These are phyloP conservation scores for Hymenoscyphus scutula DNA, from an alignment of 2,329 filamentous ascomycete species.

Conservation along the genomic window DNA sequence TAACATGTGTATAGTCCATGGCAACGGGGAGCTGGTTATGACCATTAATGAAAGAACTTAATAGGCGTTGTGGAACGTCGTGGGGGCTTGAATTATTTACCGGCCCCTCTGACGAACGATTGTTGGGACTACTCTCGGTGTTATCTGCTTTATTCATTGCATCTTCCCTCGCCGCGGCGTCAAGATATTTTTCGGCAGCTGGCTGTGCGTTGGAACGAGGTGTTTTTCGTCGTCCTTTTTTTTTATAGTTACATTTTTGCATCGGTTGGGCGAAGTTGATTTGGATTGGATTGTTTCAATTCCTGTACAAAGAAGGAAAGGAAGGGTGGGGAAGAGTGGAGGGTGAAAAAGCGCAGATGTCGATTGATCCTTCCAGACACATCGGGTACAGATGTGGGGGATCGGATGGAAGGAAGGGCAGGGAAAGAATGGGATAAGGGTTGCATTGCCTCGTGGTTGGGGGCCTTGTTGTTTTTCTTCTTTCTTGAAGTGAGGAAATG, in stretches of 20 bases:
- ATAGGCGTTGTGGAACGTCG: constrained; percentile 31
- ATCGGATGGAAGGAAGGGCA: too few relatives aligned
- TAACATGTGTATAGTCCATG: constrained; percentile 45
- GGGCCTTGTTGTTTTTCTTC: too few relatives aligned
- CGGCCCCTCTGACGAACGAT: constrained; percentile 22
- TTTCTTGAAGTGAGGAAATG: too few relatives aligned
- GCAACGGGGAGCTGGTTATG: constrained; percentile 57
- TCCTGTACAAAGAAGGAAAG: constrained; percentile 11
- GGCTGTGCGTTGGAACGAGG: constrained; percentile 13
- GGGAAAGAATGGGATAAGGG: too few relatives aligned
- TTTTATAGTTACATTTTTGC: constrained; percentile 9
- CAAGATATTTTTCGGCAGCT: constrained; percentile 2
- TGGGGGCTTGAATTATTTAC: not conserved
- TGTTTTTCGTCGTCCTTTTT: not conserved
- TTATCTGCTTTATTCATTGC: constrained; percentile 33
- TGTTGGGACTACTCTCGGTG: constrained; percentile 25
- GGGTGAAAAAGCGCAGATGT: too few relatives aligned
- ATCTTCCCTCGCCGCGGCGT: constrained; percentile 16
- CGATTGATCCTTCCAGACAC: too few relatives aligned
- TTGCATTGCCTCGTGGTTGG: too few relatives aligned
- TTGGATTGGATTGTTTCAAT: not conserved
- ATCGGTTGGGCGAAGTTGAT: constrained; percentile 2
- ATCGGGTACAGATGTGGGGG: too few relatives aligned
- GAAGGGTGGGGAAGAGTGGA: too few relatives aligned
- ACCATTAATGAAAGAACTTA: constrained; percentile 42